phyloP scores from a whole-genome alignment of 768 basidiomycete species.

The Pleurotus tuoliensis region DNA sequence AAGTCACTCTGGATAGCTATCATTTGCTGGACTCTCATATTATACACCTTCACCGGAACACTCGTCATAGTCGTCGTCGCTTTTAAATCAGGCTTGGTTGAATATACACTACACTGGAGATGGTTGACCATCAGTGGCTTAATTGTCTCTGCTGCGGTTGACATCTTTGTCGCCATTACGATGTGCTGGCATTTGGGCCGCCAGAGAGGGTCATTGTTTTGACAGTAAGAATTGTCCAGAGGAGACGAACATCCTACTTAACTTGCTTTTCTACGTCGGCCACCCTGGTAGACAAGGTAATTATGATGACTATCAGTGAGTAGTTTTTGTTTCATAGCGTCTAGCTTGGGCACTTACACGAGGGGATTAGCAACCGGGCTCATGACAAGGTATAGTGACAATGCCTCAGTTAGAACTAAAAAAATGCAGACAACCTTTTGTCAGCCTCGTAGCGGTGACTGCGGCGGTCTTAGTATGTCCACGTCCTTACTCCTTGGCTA shows the following conservation, averaged over 20 bases:
- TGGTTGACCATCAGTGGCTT: constrained; percentile 30
- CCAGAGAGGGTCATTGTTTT: constrained; percentile 17
- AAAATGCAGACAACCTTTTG: not conserved
- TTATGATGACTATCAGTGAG: not conserved
- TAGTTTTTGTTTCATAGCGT: not conserved
- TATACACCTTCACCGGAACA: constrained; percentile 23
- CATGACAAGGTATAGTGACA: not conserved
- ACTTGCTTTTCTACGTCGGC: not conserved
- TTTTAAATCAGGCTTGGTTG: constrained; percentile 9
- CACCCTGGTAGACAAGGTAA: not conserved
- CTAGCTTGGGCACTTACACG: not conserved
- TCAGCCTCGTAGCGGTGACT: not conserved
- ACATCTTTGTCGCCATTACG: constrained; percentile 25
- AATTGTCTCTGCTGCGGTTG: constrained; percentile 22
- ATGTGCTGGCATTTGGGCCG: constrained; percentile 27
- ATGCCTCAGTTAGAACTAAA: not conserved
- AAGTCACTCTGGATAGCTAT: not conserved
- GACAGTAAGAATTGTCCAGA: not conserved
- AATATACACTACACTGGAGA: constrained; percentile 19
- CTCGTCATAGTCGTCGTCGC: constrained; percentile 22
- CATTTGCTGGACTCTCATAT: not conserved
- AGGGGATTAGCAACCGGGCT: not conserved
- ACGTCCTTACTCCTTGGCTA: not conserved
- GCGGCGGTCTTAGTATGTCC: not conserved
- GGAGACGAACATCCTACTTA: not conserved